phyloP scores from a whole-genome alignment of 2,329 filamentous ascomycete species.

The Chrysosphaeria jannelii region DNA sequence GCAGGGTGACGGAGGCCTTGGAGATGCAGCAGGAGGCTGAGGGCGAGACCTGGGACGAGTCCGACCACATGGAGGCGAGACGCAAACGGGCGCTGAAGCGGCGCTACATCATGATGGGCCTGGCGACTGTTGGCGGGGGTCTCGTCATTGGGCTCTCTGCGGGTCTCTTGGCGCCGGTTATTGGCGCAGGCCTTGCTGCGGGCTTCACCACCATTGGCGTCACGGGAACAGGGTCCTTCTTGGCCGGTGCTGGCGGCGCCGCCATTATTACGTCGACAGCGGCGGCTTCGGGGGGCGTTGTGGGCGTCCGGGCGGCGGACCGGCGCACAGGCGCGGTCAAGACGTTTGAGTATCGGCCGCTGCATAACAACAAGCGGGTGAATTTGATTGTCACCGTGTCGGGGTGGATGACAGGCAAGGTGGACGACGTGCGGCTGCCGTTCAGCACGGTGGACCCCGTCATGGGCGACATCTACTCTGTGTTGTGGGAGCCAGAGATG shows the following conservation, averaged over 20 bases:
- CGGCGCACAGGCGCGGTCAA: conserved; percentile 72
- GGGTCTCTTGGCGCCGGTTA: conserved; percentile 70
- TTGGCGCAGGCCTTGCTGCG: conserved; percentile 75
- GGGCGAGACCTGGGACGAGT: conserved; percentile 94
- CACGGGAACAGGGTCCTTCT: conserved; percentile 59
- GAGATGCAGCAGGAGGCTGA: conserved; percentile 92
- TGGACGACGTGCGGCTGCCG: conserved; percentile 82
- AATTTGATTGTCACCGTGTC: conserved; percentile 88
- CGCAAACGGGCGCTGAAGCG: conserved; percentile 55
- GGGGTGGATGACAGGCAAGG: conserved; percentile 95
- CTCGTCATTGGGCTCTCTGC: conserved; percentile 87
- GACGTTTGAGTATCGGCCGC: conserved; percentile 85
- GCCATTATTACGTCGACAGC: conserved; percentile 81
- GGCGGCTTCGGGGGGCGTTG: conserved; percentile 59
- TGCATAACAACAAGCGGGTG: conserved; percentile 94
- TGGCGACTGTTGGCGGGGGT: conserved; percentile 84
- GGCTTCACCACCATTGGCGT: conserved; percentile 91
- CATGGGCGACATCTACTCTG: conserved; percentile 94
- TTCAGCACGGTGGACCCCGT: conserved; percentile 91
- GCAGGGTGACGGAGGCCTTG: conserved; percentile 79
- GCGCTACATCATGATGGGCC: conserved; percentile 79
- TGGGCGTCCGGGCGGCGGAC: conserved; percentile 62
- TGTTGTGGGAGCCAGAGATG: conserved; percentile 97
- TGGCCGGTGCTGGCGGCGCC: conserved; percentile 74
- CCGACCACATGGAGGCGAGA: conserved; percentile 68